Evolutionary conservation across 106 monocot species (phyloP).

Genomic region (Dendrobium chrysotoxum): DNA sequence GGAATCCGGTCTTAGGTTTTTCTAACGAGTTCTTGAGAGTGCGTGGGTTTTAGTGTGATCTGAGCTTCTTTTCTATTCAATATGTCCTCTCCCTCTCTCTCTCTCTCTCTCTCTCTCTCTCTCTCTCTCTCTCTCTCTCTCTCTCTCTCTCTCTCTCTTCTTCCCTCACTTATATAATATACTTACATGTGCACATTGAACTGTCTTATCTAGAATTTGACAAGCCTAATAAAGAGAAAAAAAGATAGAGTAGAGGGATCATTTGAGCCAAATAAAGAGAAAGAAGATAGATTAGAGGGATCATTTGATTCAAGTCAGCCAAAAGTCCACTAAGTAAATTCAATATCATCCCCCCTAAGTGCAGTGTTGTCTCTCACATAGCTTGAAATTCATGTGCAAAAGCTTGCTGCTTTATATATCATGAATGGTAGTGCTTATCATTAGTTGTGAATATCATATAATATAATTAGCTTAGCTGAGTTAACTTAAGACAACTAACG

Average conservation of each 20-base stretch:
- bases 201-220: not conserved
- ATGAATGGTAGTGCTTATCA: too few relatives aligned
- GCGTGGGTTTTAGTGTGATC: conserved; percentile 4
- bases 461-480: too few relatives aligned
- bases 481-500: too few relatives aligned
- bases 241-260: not conserved
- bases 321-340: not conserved
- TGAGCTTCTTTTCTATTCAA: conserved; percentile 1
- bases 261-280: not conserved
- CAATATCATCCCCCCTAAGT: not conserved
- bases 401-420: too few relatives aligned
- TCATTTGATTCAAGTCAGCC: conserved; percentile 2
- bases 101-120: conserved; percentile 4
- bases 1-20: conserved; percentile 3
- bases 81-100: not conserved
- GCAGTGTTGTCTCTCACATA: not conserved
- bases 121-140: not conserved
- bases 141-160: conserved; percentile 1
- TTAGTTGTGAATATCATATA: too few relatives aligned
- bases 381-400: not conserved
- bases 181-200: not conserved
- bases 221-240: not conserved
- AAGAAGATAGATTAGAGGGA: not conserved
- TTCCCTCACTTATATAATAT: not conserved
- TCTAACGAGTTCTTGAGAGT: not conserved